A percentile compares a stretch with the other conserved stretches of the same genome.
These are phyloP conservation scores for Shiraia bambusicola DNA, from an alignment of 2,329 filamentous ascomycete genomes.

Conservation along the genomic window DNA sequence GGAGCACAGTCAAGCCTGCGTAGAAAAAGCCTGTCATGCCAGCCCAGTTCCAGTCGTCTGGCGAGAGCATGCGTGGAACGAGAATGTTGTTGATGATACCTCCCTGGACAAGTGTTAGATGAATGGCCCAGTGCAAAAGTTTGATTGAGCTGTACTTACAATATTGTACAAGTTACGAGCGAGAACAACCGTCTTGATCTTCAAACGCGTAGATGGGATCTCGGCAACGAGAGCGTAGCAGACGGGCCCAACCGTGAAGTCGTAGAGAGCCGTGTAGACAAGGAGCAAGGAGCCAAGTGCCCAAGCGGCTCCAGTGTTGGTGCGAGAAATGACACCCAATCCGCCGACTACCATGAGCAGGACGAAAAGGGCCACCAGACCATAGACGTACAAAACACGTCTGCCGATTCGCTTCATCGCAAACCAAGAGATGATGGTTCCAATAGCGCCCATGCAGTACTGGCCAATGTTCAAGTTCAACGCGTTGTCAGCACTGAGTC, in stretches of 20 bases:
- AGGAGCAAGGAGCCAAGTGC: conserved; percentile 30
- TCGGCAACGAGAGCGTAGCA: conserved; percentile 86
- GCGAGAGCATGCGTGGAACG: conserved; percentile 6
- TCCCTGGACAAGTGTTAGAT: too few species aligned
- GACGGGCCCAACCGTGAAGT: conserved; percentile 82
- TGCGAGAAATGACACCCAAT: conserved; percentile 59
- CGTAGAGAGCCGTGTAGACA: conserved; percentile 66
- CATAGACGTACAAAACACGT: conserved; percentile 70
- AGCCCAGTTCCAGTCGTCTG: conserved; percentile 5
- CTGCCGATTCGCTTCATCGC: conserved; percentile 77
- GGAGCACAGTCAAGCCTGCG: conserved; percentile 12
- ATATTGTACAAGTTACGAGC: conserved; percentile 76
- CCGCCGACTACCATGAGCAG: conserved; percentile 78
- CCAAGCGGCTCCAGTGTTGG: conserved; percentile 50
- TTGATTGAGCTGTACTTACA: neutral
- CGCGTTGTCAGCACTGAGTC: neutral
- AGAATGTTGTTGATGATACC: conserved; percentile 34
- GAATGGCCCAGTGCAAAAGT: too few species aligned
- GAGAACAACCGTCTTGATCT: conserved; percentile 87
- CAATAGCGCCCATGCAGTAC: conserved; percentile 34
- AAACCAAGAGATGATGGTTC: conserved; percentile 73
- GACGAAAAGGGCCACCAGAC: conserved; percentile 62
- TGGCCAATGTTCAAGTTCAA: conserved; percentile 19
- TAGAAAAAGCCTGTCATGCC: conserved; percentile 7
- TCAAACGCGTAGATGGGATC: conserved; percentile 74